Conservation (phyloP, 768 basidiomycete genomes). For the Mrakia blollopis region DNA sequence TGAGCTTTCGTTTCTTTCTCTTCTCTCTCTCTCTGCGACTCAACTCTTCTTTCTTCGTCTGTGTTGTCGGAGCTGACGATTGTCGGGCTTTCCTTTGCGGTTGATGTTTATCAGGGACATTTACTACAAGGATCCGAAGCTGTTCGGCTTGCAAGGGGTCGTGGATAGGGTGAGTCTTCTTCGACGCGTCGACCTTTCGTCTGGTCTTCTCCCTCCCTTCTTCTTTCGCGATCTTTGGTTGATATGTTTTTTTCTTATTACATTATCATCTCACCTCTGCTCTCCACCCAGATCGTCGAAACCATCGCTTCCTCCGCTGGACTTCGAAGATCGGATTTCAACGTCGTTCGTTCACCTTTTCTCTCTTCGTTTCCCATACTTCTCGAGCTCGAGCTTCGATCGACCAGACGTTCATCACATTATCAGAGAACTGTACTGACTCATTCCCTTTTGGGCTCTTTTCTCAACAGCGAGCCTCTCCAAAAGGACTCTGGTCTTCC, state of each 20-base stretch:
- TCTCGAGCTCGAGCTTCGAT: not conserved
- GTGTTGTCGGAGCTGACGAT: not conserved
- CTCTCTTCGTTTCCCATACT: not conserved
- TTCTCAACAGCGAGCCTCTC: constrained; percentile 12
- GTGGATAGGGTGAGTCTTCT: constrained; percentile 11
- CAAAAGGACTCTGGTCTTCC: constrained; percentile 23
- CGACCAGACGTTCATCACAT: too few species aligned
- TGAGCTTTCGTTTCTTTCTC: not conserved
- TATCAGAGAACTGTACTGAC: not conserved
- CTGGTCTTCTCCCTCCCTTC: not conserved
- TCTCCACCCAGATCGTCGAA: constrained; percentile 9
- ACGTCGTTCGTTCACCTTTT: constrained; percentile 12
- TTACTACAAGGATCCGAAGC: constrained; percentile 19
- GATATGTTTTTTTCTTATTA: not conserved
- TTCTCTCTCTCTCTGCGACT: not conserved
- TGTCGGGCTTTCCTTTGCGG: too few species aligned
- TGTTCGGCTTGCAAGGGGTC: not conserved
- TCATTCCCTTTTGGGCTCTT: not conserved
- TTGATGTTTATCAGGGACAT: not conserved
- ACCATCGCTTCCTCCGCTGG: constrained; percentile 9
- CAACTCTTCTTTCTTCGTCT: not conserved
- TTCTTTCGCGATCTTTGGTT: not conserved
- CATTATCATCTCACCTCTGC: too few species aligned
- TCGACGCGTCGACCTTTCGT: not conserved
- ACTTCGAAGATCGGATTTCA: constrained; percentile 16